Evolutionary conservation across 1,284 basidiomycete genomes (phyloP), one percentile per base, ranked within the genome.

Genomic region (Heimioporus retisporus): DNA sequence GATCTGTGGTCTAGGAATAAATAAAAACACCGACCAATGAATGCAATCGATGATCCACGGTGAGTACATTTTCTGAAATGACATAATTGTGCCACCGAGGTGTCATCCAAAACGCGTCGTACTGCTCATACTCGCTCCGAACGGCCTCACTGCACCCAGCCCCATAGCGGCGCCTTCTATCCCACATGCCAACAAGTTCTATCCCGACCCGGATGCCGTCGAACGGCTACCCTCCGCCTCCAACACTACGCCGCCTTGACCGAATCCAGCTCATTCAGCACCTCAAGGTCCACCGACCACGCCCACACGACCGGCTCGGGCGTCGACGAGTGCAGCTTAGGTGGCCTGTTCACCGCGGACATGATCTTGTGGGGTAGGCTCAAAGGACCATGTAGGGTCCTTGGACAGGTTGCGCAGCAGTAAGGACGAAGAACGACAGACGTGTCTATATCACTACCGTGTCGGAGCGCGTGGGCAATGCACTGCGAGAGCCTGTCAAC

Each of bases 211-310:
- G n/a, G 73, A 65, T 42, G 58, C 50, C 25, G 56, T 55, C 43
- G 25, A 65, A 23, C 65, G 60, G 6, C 69, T 69, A 19, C 84
- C 88, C 28, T 96, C 96, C 6, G 94, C 96, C 25, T 86, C 84
- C 74, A 90, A 85, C 94, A 98, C 96, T 35, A 80, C 2, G 91
- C 89, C 10, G 88, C 86, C 81, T 98, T 98, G 68, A 98, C 73
- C 0, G 88, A 83, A 67, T 93, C 92, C 25, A 97, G 80, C 80
- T 98, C 96, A 75, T 98, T 97, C 56, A 98, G 75, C 14, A 97
- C 89, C 74, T 98, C 96, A n/a, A 98, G 78, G 0, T 96, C 96
- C 14, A 93, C 88, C 88, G 93, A 93, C 59, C 96, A 88, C 8
- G 90, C 91, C 93, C 93, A 96, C 40, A 97, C 95, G 40, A 97